phyloP scores from a whole-genome alignment of 371 early-diverging fungal species.

The Lichtheimia hyalospora region DNA sequence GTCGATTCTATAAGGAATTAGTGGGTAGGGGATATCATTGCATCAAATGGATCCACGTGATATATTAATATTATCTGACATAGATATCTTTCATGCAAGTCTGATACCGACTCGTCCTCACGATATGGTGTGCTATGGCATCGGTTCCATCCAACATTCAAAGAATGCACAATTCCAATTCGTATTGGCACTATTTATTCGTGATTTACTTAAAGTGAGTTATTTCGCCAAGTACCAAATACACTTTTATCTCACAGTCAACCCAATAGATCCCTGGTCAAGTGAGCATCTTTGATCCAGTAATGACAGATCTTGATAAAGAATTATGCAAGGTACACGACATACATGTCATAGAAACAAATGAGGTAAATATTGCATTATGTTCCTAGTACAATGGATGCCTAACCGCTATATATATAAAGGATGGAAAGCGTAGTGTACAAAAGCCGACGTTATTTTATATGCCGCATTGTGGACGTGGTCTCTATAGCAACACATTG shows the following conservation, averaged over 20 bases:
- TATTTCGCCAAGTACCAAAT: background rate
- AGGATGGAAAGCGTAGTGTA: slow-evolving; percentile 28
- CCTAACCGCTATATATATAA: background rate
- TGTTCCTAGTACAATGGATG: background rate
- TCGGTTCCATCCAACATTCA: slow-evolving; percentile 60
- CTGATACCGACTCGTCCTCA: slow-evolving; percentile 16
- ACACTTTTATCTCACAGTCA: background rate
- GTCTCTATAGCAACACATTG: slow-evolving; percentile 62
- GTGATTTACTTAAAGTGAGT: slow-evolving; percentile 39
- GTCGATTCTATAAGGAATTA: slow-evolving; percentile 40
- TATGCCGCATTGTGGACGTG: slow-evolving; percentile 75
- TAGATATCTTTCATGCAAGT: slow-evolving; percentile 26
- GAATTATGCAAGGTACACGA: slow-evolving; percentile 37
- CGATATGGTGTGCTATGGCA: slow-evolving; percentile 66
- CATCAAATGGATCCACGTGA: background rate
- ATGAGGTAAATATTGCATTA: slow-evolving; percentile 34
- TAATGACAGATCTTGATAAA: slow-evolving; percentile 59
- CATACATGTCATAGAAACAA: slow-evolving; percentile 37
- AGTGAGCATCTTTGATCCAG: slow-evolving; percentile 64
- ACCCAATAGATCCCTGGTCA: slow-evolving; percentile 21
- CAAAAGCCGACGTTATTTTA: slow-evolving; percentile 54
- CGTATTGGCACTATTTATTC: slow-evolving; percentile 46
- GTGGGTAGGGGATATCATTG: slow-evolving; percentile 13
- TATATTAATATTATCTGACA: background rate
- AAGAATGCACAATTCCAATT: slow-evolving; percentile 63